Base-by-base conservation (phyloP, 768 basidiomycete species). In the Xerocomellus dryophilus region DNA sequence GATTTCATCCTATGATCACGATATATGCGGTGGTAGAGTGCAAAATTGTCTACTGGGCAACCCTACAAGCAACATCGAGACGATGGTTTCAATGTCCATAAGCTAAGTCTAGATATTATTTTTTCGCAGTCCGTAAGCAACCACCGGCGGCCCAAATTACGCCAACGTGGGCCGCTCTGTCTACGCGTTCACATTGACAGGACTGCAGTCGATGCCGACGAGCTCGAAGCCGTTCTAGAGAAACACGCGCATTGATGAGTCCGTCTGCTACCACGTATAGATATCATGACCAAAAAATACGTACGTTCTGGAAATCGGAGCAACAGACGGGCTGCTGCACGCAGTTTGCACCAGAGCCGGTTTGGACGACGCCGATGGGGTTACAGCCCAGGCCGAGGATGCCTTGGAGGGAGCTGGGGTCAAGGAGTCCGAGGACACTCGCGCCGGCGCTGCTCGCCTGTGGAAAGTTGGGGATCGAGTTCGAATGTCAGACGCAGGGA, bases 251-350 rank as follows among this genome's bases (percentile, higher is more conserved):
- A 21, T 39, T 48, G 50, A 38, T n/a, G 18, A 8, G 10, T 20
- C 11, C 7, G 17, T 31, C 7, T 3, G 9, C 21, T 2, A 35
- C 11, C 11, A 5, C 21, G 23, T 41, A 0, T 5, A 31, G 12
- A 34, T 9, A 20, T 8, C 7, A 20, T 0, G 2, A 10, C 4
- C n/a, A 29, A 18, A 29, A 18, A 15, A 14, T 5, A 58, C 47
- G 47, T 11, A 58, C 60, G 9, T 5, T 1, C 0, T 4, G 0
- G 9, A 29, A 11, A 20, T 21, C 2, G 18, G 4, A 2, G 45
- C 63, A 64, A n/a, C 63, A 64, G 23, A 57, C 38, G 2, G 64
- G 14, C 8, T 54, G 6, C 25, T 49, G 20, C 0, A 7, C 0
- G 50, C 63, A 64, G 0, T 0, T 0, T 2, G 44, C 8, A 11